Base-by-base conservation (phyloP, 2,329 filamentous ascomycete genomes). In the Fusarium sp. region DNA sequence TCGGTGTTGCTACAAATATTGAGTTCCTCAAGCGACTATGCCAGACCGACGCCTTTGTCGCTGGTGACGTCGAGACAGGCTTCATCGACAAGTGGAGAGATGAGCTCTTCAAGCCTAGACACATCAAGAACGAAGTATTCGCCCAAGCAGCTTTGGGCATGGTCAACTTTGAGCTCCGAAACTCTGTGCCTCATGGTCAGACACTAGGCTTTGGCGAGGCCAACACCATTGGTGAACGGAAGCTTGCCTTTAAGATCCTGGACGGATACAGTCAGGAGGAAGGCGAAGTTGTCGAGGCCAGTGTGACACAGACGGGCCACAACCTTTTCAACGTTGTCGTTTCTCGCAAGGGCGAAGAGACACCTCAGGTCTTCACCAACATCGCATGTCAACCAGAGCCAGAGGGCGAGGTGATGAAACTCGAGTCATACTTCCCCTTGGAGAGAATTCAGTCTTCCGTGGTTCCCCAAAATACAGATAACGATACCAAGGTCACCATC, bases 11-110 rank as follows among this genome's bases (percentile, higher is more conserved):
- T 79, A 99, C 96, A 8, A 99, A 99, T 80, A 95, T 99, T 70
- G 96, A 98, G 81, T 99, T 99, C 79, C 85, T 99, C 67, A 98
- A 98, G 85, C 89, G 92, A 10, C 88, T 98, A 64, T 98, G 95
- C 81, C 89, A 91, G 53, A 95, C 93, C 68, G 88, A 90, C 0
- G 94, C 93, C 58, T 99, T 99, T 79, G 89, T 97, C 65, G 89
- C 89, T 12, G 96, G 96, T 10, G 91, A 96, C 22, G 95, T 99
- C 16, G 96, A 99, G 83, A 99, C 96, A 0, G 96, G 96, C 1
- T 99, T 98, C 80, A 98, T 99, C 74, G 92, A 95, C 63, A 98
- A 97, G 82, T 93, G 97, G 84, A 89, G 90, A 67, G 88, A 91
- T 12, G 92, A 95, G 73, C 88, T 99, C 1, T 98, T 98, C 80